Evolutionary conservation across 225 moss, liverwort and hornwort genomes (phyloP), one percentile per base, ranked within the genome.

Genomic region (Polytrichum commune): DNA sequence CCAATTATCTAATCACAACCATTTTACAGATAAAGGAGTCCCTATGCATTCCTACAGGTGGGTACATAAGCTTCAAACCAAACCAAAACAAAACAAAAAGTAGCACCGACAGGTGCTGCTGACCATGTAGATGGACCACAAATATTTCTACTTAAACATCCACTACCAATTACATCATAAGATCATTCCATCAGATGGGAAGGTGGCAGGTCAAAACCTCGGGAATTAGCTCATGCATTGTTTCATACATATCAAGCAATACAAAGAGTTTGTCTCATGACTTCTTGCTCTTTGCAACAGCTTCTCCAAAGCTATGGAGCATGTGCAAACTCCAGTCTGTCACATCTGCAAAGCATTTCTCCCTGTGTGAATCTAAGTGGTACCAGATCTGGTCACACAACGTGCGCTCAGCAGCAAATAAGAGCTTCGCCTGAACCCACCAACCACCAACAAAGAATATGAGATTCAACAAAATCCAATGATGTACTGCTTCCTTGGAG

Each of bases 341-440:
- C 70, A 96, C 90, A 74, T 93, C 90, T 71, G 89, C 89, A 76
- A 96, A 92, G 68, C 79, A 85, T 68, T 86, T 90, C 70, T 90
- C 89, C 22, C 82, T 76, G 72, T 93, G 77, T 28, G 86, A 90
- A 74, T 90, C 92, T 62, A 92, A 74, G 76, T 83, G 89, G 73
- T 90, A 90, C 68, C 92, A 93, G 74, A 96, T 89, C 54, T 96
- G 87, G 53, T 96, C 90, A 38, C 93, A 92, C 53, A 93, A 71
- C 77, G 89, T 90, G 66, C 82, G 89, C 78, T 96, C 89, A 62
- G 82, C 79, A 53, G 86, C 81, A 79, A 96, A 96, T 16, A 93
- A 67, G 65, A 93, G 81, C 70, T 92, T 93, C 29, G 92, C 86
- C 91, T 96, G 86, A 62, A 23, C 38, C 38, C 38, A 38, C 38